Percentiles rank a stretch among this genome's conserved stretches.
phyloP scores from a whole-genome alignment of 164 flowering plant species.

The Nymphaea thermarum region DNA sequence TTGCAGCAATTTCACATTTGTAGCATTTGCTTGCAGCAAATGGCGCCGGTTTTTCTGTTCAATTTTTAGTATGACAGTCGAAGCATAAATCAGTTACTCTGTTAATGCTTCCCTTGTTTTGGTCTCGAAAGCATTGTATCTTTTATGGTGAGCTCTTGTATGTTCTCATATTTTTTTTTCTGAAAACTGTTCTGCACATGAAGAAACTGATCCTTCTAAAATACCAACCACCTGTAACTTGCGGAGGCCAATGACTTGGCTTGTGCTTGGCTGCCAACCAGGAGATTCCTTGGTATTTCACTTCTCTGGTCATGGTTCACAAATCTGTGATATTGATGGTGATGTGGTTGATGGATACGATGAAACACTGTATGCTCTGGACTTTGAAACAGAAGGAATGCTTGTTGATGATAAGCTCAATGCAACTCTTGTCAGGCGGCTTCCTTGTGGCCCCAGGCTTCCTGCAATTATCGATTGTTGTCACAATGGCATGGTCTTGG shows the following conservation, averaged over 20 bases:
- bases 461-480: conserved; percentile 71
- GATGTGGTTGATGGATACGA: conserved; percentile 72
- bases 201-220: conserved; percentile 42
- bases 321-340: conserved; percentile 31
- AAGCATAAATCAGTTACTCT: no score
- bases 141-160: no score
- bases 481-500: conserved; percentile 65
- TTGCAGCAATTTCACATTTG: no score
- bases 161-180: neutral
- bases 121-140: no score
- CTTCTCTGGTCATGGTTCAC: conserved; percentile 66
- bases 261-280: conserved; percentile 49
- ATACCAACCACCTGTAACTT: conserved; percentile 56
- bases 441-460: conserved; percentile 53
- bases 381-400: conserved; percentile 53
- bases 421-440: conserved; percentile 48
- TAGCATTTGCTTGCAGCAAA: no score
- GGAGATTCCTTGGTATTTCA: conserved; percentile 70
- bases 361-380: conserved; percentile 60
- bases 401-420: conserved; percentile 66
- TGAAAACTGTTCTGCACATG: conserved; percentile 24
- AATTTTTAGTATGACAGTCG: no score
- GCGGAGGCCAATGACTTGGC: conserved; percentile 57
- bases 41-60: no score
- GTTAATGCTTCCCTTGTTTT: no score